Evolutionary conservation across 176 grass and related monocot genomes (phyloP), one percentile per base, ranked within the genome.

Genomic region (Musa itinerans): DNA sequence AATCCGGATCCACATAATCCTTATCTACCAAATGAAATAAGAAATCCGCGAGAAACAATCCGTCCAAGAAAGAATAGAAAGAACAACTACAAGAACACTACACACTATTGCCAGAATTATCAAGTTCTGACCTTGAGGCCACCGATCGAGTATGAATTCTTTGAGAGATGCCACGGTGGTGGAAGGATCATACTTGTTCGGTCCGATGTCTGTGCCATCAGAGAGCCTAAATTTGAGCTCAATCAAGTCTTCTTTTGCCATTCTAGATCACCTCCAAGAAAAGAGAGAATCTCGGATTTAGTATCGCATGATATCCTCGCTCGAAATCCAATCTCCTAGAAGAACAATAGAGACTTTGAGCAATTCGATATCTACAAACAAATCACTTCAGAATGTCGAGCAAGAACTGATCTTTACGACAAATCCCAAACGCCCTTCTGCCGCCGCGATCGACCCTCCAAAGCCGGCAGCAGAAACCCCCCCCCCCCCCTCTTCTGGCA

Each of bases 181-280:
- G 76, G 78, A 67, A 70, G 90, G 95, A 74, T 91, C 87, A 78
- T 87, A 89, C 58, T 89, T 89, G 71, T 73, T 89, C n/a, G 95
- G 95, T 29, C 90, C 95, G 76, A 99, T 94, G 78, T 99, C 95
- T 74, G 88, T 86, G 81, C 90, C 95, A 76, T 94, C 95, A 65
- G 80, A 91, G 21, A 99, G 77, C 88, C 95, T 89, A 79, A 99
- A 99, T 69, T 85, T 93, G 74, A 99, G 85, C 76, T 99, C 95
- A 68, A 94, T 82, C 74, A 69, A 74, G 75, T 99, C 95, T 65
- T 81, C 88, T 72, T 80, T 91, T 75, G 81, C 82, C 79, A 74
- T 81, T 51, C n/a, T 17, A 50, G 63, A 54, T 22, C 22, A 56
- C 53, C 72, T 54, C 72, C 7, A 16, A 56, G 52, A 27, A 15